Evolutionary conservation across 176 grass and related monocot genomes (phyloP).

Genomic region (sorghum (Sorghum bicolor)): DNA sequence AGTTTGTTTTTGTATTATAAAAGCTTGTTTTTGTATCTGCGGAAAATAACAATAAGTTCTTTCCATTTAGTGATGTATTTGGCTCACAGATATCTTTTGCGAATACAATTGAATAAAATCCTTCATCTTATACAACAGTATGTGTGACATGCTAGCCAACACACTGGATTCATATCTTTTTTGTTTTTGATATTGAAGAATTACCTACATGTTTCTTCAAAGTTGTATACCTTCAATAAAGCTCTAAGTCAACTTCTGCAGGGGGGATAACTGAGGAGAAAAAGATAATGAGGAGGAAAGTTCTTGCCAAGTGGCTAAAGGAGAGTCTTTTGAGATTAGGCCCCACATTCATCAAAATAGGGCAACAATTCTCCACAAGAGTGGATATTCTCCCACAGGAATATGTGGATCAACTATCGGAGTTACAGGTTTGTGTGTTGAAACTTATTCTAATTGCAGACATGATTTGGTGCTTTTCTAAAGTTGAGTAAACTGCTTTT

Average conservation of each 20-base stretch:
- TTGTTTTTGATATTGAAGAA: not conserved
- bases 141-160: not conserved
- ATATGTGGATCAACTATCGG: constrained; percentile 93
- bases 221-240: constrained; percentile 16
- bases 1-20: not conserved
- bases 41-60: not conserved
- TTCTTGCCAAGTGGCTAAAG: constrained; percentile 93
- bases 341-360: constrained; percentile 98
- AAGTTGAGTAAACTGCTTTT: not conserved
- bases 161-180: not conserved
- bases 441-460: not conserved
- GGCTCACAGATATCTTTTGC: not conserved
- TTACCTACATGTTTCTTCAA: not conserved
- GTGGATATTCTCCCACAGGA: constrained; percentile 99
- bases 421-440: constrained; percentile 73
- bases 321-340: constrained; percentile 97
- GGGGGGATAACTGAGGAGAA: constrained; percentile 92
- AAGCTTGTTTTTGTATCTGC: not conserved
- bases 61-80: not conserved
- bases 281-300: constrained; percentile 63
- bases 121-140: not conserved
- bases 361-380: constrained; percentile 96
- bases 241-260: constrained; percentile 33
- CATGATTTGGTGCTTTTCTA: not conserved
- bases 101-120: constrained; percentile 14